A percentile compares a stretch with the other conserved stretches of the same genome.
phyloP scores from a whole-genome alignment of 768 basidiomycete species.

The Wakefieldia striispora region DNA sequence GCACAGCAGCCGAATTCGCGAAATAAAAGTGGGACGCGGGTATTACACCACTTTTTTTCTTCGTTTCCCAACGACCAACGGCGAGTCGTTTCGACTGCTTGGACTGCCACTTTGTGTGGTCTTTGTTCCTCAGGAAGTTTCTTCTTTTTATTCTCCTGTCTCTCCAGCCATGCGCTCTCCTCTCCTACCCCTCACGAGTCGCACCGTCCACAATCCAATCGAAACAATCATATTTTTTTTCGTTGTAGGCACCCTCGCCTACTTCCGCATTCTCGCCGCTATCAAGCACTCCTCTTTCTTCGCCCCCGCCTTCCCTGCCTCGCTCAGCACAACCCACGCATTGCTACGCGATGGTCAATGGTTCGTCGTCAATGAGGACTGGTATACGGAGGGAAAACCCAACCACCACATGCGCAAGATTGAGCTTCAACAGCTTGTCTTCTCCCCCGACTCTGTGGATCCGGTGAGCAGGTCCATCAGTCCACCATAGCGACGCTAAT shows the following conservation, averaged over 20 bases:
- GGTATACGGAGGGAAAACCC: conserved; percentile 37
- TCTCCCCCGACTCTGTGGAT: conserved; percentile 48
- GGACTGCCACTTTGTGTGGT: no score
- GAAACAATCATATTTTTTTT: conserved; percentile 91
- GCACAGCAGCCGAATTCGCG: conserved; percentile 22
- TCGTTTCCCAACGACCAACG: no score
- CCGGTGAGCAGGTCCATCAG: conserved; percentile 26
- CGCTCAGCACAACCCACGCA: conserved; percentile 56
- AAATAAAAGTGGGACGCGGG: conserved; percentile 29
- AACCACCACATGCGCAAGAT: conserved; percentile 38
- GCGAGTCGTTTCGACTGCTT: no score
- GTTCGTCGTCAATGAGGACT: conserved; percentile 58
- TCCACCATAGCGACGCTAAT: neutral
- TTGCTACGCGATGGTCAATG: conserved; percentile 56
- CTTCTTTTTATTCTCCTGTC: neutral
- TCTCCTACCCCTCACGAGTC: conserved; percentile 65
- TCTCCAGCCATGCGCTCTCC: conserved; percentile 53
- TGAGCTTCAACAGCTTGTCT: conserved; percentile 74
- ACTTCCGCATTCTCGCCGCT: conserved; percentile 89
- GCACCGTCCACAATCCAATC: conserved; percentile 74
- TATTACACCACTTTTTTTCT: neutral
- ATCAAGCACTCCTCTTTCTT: conserved; percentile 88
- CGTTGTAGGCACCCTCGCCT: conserved; percentile 86
- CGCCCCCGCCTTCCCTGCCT: conserved; percentile 47
- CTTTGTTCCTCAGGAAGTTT: no score